These are phyloP conservation scores for Przewalskia tangutica DNA, from an alignment of 257 asterid species.

Conservation along the genomic window DNA sequence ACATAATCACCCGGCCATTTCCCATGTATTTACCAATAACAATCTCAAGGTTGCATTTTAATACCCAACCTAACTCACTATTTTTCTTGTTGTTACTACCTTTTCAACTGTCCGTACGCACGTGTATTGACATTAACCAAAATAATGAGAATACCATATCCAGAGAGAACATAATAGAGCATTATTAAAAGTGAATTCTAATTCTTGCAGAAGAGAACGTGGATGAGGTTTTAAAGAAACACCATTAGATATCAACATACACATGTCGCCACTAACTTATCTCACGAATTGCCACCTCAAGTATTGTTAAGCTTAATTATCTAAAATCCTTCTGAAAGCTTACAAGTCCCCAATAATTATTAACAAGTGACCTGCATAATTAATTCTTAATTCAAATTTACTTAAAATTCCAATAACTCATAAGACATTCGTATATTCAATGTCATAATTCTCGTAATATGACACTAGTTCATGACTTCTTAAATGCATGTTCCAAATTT, in stretches of 20 bases:
- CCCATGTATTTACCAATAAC: not conserved
- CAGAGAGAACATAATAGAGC: not conserved
- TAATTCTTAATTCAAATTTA: too few relatives aligned
- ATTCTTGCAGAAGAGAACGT: not conserved
- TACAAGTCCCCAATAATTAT: too few relatives aligned
- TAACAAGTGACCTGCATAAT: too few relatives aligned
- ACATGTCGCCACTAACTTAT: too few relatives aligned
- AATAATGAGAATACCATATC: not conserved
- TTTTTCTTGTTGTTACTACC: not conserved
- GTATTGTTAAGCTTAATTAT: too few relatives aligned
- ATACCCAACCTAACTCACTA: not conserved
- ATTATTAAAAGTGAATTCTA: not conserved
- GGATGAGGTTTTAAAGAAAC: not conserved
- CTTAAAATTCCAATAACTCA: too few relatives aligned
- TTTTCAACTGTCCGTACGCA: not conserved
- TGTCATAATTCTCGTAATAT: too few relatives aligned
- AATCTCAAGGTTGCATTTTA: not conserved
- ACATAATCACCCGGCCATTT: not conserved
- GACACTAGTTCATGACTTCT: too few relatives aligned
- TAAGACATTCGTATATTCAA: too few relatives aligned
- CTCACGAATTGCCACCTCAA: too few relatives aligned
- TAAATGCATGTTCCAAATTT: too few relatives aligned
- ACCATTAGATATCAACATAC: slow-evolving; percentile 22
- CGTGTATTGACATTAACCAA: not conserved
- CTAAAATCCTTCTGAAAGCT: too few relatives aligned